A percentile compares a stretch with the other conserved stretches of the same genome.
Conservation (phyloP, 2,329 filamentous ascomycete species). For the Drechslerella dactyloides region DNA sequence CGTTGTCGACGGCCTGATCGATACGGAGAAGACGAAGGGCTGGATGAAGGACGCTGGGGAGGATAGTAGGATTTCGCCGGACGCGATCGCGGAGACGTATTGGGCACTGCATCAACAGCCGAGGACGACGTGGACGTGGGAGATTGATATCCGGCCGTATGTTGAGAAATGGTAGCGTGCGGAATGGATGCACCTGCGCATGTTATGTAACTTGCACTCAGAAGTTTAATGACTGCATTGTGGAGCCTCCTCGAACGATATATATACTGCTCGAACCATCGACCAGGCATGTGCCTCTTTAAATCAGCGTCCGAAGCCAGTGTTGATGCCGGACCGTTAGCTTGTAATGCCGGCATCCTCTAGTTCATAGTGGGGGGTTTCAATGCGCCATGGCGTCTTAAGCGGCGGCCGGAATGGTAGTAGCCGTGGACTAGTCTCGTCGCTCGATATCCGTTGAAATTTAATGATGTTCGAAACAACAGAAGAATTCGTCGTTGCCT, state of each 20-base stretch:
- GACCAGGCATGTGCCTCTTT: too few relatives aligned
- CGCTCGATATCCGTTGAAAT: too few relatives aligned
- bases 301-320: too few relatives aligned
- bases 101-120: slow-evolving; percentile 85
- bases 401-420: too few relatives aligned
- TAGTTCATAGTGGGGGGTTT: too few relatives aligned
- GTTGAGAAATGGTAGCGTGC: slow-evolving; percentile 78
- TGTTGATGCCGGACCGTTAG: too few relatives aligned
- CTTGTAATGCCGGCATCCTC: too few relatives aligned
- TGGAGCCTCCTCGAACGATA: too few relatives aligned
- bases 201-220: not conserved
- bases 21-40: slow-evolving; percentile 74
- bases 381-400: too few relatives aligned
- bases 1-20: slow-evolving; percentile 83
- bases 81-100: slow-evolving; percentile 84
- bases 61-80: slow-evolving; percentile 72
- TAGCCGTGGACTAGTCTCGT: too few relatives aligned
- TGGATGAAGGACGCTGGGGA: slow-evolving; percentile 66
- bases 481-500: not conserved
- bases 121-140: slow-evolving; percentile 77
- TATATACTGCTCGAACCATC: too few relatives aligned
- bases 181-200: not conserved
- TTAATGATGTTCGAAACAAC: not conserved
- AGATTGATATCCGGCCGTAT: slow-evolving; percentile 79
- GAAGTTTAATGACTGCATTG: too few relatives aligned